Base-by-base conservation (phyloP, 2,329 filamentous ascomycete species). In the Paecilomyces sp. region DNA sequence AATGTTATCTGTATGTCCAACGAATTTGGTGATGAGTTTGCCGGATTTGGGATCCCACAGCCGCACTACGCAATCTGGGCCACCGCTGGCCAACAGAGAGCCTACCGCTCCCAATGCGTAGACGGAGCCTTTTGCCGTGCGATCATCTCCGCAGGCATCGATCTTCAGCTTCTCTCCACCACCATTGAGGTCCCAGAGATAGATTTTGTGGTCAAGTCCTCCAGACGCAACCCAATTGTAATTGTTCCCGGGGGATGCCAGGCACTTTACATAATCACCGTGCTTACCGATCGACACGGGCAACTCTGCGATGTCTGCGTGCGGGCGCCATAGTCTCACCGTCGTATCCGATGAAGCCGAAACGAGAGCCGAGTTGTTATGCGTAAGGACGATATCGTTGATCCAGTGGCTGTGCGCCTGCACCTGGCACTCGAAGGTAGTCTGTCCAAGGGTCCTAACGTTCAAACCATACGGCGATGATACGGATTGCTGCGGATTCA, bases 391-490 rank as follows among this genome's bases (percentile, higher is more conserved):
- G 63, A 97, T 90, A 74, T 96, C 92, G 77, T 96, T 97, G 77
- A 97, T 88, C 92, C 92, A 97, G 75, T 96, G 91, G 56, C 91
- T 96, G 74, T 97, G 92, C 8, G 92, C 92, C 72, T 89, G 87
- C 15, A 88, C 84, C 71, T 89, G 84, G 63, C 82, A 81, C 61
- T 83, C 80, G 68, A 85, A 84, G 2, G 79, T 79, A 15, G 84
- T 83, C 9, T 80, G 75, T 56, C 66, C 68, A 28, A 71, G 68
- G 54, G 72, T 69, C 36, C 66, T 66, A 31, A 59, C 54, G 56
- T 55, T 61, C 41, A 65, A 60, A 18, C 64, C 56, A 7, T 67
- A 57, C 52, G 4, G 74, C 58, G 65, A 67, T 60, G 22, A 66
- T 60, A 18, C 65, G 55, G 28, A 64, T 64, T 5, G 70, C 65